Percentiles rank a stretch among this genome's conserved stretches.
Conservation (phyloP, 192 early-diverging fungal genomes). For the Dissophora ornata region DNA sequence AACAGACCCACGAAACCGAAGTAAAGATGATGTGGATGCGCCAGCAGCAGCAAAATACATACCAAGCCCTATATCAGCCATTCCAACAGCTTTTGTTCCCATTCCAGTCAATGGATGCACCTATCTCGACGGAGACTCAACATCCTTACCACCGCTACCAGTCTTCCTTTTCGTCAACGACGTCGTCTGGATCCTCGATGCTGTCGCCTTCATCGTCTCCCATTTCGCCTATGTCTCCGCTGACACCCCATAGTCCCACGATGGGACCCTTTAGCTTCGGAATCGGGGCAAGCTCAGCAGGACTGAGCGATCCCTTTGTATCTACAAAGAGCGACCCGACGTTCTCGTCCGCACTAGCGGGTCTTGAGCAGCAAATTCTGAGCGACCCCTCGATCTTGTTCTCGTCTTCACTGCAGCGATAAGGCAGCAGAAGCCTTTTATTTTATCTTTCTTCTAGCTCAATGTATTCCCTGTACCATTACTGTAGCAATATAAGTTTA, state of each 20-base stretch:
- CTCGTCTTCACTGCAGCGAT: neutral
- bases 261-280: conserved; percentile 11
- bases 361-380: conserved; percentile 34
- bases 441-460: too few species aligned
- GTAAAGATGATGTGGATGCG: conserved; percentile 40
- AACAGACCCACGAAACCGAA: conserved; percentile 28
- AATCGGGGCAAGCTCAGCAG: neutral
- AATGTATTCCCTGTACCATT: too few species aligned
- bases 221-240: conserved; percentile 25
- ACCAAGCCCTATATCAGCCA: neutral
- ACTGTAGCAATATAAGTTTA: too few species aligned
- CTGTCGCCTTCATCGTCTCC: conserved; percentile 24
- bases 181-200: conserved; percentile 12
- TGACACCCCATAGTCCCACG: conserved; percentile 20
- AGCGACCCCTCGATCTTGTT: conserved; percentile 14
- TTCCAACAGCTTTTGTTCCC: conserved; percentile 14
- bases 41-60: conserved; percentile 22
- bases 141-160: conserved; percentile 19
- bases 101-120: conserved; percentile 10
- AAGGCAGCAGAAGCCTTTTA: neutral
- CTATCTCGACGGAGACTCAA: conserved; percentile 5
- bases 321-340: conserved; percentile 12
- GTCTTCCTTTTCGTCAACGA: conserved; percentile 18
- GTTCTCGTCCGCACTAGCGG: conserved; percentile 15
- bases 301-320: conserved; percentile 14